phyloP scores from a whole-genome alignment of 106 monocot species.

The Chionographis japonica region DNA sequence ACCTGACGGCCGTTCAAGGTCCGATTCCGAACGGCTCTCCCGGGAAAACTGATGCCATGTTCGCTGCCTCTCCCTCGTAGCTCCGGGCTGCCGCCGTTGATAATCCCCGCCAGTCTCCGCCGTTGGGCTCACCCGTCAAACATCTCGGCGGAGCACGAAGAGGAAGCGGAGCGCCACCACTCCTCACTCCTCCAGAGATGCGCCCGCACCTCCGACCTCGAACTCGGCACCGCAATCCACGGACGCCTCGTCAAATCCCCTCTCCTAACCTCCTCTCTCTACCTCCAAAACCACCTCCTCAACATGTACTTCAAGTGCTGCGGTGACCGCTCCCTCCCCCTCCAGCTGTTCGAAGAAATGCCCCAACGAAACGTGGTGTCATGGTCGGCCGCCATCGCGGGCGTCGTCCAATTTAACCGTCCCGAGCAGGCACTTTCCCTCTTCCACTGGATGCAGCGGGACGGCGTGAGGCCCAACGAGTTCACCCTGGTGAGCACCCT shows the following conservation, averaged over 20 bases:
- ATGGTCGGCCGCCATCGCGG: conserved; percentile 56
- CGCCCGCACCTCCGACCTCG: conserved; percentile 22
- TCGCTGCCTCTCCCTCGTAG: too few relatives aligned
- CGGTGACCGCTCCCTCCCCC: conserved; percentile 19
- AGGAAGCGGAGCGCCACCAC: conserved; percentile 14
- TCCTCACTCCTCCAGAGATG: conserved; percentile 44
- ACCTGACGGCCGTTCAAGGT: too few relatives aligned
- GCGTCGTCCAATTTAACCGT: conserved; percentile 40
- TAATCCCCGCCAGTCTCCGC: not conserved
- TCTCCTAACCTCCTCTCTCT: conserved; percentile 44
- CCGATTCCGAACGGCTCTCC: too few relatives aligned
- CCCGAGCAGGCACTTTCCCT: conserved; percentile 30
- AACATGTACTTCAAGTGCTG: conserved; percentile 59
- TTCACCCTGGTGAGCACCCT: conserved; percentile 77
- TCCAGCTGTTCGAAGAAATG: conserved; percentile 60
- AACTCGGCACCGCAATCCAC: conserved; percentile 41
- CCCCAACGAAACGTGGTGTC: conserved; percentile 54
- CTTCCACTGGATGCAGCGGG: conserved; percentile 40
- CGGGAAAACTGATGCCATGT: too few relatives aligned
- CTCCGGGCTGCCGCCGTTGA: too few relatives aligned
- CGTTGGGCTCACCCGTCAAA: not conserved
- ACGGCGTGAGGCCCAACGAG: conserved; percentile 44
- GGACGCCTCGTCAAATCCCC: conserved; percentile 28
- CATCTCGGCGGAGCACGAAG: not conserved
- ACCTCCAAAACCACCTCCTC: conserved; percentile 84